Conservation (phyloP, 2,329 filamentous ascomycete genomes). For the Diaporthe vexans region DNA sequence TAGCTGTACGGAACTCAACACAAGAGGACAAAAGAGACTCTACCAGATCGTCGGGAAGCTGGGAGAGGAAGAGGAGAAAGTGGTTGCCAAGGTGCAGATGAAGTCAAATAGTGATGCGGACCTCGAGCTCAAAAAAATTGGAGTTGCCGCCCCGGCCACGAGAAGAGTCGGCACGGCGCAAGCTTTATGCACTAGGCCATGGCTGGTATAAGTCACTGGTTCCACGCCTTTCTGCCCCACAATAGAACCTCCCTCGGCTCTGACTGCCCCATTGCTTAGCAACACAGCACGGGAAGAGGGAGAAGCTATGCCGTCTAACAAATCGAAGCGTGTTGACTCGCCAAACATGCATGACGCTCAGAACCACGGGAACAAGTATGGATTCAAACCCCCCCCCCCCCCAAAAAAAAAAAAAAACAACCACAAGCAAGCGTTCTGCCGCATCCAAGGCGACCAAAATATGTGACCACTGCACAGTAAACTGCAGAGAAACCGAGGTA, state of each 20-base stretch:
- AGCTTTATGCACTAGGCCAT: slow-evolving; percentile 34
- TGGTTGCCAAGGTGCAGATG: slow-evolving; percentile 19
- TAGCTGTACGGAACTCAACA: slow-evolving; percentile 48
- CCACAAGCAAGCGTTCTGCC: neutral
- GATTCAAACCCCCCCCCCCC: no score
- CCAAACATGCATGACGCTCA: neutral
- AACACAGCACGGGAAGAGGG: neutral
- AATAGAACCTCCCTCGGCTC: slow-evolving; percentile 23
- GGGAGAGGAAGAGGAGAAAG: slow-evolving; percentile 15
- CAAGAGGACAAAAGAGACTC: slow-evolving; percentile 45
- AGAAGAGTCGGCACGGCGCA: slow-evolving; percentile 40
- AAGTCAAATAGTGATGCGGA: slow-evolving; percentile 34
- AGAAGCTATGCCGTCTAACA: neutral
- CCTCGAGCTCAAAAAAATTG: slow-evolving; percentile 41
- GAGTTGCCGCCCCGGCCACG: slow-evolving; percentile 41
- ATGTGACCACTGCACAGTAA: neutral
- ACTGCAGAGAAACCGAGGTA: neutral
- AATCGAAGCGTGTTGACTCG: neutral
- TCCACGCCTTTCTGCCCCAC: slow-evolving; percentile 35
- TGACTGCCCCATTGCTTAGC: neutral
- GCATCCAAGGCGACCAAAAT: neutral
- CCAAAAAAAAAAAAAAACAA: neutral
- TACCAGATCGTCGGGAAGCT: slow-evolving; percentile 43
- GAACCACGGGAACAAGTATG: neutral
- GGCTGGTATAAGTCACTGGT: slow-evolving; percentile 29